phyloP scores from a whole-genome alignment of 371 early-diverging fungal genomes.

The Quaeritorhiza haematococci region DNA sequence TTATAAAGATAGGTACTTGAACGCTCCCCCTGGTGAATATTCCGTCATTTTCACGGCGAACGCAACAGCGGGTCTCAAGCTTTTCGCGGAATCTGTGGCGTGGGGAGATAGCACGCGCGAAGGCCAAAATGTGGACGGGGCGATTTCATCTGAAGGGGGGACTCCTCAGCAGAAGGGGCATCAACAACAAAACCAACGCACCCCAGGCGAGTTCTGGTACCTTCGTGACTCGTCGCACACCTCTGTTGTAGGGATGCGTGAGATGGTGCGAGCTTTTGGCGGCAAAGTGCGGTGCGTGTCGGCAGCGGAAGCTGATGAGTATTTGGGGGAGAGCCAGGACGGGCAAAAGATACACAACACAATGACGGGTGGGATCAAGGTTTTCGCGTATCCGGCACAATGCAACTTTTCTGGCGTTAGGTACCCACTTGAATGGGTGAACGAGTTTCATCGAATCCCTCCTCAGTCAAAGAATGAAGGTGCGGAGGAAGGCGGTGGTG shows the following conservation, averaged over 20 bases:
- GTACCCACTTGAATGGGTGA: constrained; percentile 53
- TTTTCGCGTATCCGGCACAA: constrained; percentile 71
- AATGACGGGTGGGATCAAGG: constrained; percentile 29
- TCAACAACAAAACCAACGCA: not conserved
- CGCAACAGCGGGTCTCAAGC: constrained; percentile 33
- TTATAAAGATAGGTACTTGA: constrained; percentile 19
- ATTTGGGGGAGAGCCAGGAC: not conserved
- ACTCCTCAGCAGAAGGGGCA: constrained; percentile 39
- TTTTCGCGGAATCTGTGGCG: constrained; percentile 29
- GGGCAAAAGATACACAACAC: constrained; percentile 2
- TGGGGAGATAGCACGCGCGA: constrained; percentile 22
- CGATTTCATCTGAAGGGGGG: no score
- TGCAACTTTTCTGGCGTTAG: constrained; percentile 70
- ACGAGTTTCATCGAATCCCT: constrained; percentile 1
- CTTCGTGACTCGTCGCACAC: constrained; percentile 61
- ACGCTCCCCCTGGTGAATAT: constrained; percentile 21
- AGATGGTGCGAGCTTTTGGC: constrained; percentile 27
- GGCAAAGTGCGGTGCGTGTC: constrained; percentile 16
- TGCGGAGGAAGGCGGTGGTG: not conserved
- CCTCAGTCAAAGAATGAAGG: not conserved
- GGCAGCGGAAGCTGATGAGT: constrained; percentile 11
- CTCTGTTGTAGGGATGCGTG: constrained; percentile 63
- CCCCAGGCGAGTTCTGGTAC: constrained; percentile 39
- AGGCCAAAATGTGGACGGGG: no score
- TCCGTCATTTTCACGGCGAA: constrained; percentile 34